Base-by-base conservation (phyloP, 2,329 filamentous ascomycete genomes). In the Fusarium xylarioides region DNA sequence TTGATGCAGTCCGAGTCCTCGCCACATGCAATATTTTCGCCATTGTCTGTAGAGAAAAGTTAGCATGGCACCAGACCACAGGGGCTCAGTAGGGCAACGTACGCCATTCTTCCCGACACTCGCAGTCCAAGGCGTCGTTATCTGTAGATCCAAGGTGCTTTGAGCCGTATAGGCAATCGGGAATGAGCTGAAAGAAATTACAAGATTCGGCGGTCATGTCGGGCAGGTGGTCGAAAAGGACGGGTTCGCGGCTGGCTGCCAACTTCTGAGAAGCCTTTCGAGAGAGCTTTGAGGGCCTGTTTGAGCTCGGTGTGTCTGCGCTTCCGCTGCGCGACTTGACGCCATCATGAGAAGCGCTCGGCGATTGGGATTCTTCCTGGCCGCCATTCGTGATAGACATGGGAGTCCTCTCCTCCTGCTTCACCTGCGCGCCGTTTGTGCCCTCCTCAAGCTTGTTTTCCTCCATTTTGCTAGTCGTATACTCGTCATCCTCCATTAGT, bases 1-100 rank as follows among this genome's bases (percentile, higher is more conserved):
- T 99, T 99, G 86, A 99, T 99, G 83, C 96, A 99, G 82, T 98
- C 95, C 21, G 95, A 97, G 82, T 98, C 94, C 78, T 98, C 95
- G 74, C 94, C 95, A 82, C 96, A 99, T 55, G 96, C 95, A 83
- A 92, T 83, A 81, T 99, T 99, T 73, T 84, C 81, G 71, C 88
- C 88, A 80, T 90, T 84, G 40, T 83, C 90, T 92, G 78, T 26
- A 74, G 60, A 66, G 32, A 32, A 71, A 71, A 60, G 65, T 70
- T 57, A 77, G 73, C 57, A 47, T 57, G 34, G 14, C 5, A 63
- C 53, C 28, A 37, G 34, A 35, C 16, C 18, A 56, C 21, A 44
- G 7, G 49, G 35, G 30, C 42, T 53, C 49, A 43, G 21, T 54
- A 28, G 50, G 57, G 37, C 32, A 23, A 88, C 95, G 87, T 91